Evolutionary conservation across 257 asterid genomes (phyloP).

Genomic region (Ballota nigra): DNA sequence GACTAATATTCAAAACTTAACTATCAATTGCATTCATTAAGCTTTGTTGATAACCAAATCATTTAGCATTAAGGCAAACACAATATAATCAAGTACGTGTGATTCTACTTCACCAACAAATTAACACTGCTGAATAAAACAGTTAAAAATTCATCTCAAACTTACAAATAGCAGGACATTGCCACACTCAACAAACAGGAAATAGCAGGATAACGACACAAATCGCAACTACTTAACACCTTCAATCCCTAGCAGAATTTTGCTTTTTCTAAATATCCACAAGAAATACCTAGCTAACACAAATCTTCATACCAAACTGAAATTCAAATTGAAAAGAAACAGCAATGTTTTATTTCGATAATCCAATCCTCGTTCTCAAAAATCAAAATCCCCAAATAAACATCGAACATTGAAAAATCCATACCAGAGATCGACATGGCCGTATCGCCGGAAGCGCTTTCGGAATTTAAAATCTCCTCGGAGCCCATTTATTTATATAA

Average conservation of each 20-base stretch:
- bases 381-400: conserved; percentile 11
- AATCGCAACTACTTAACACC: not conserved
- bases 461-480: conserved; percentile 18
- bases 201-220: not conserved
- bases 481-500: conserved; percentile 33
- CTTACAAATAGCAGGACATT: not conserved
- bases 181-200: conserved; percentile 4
- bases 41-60: not conserved
- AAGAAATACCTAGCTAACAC: conserved; percentile 10
- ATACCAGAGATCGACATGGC: conserved; percentile 51
- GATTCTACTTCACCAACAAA: not conserved
- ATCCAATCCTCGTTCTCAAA: not conserved
- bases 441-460: conserved; percentile 17
- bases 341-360: not conserved
- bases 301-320: not conserved
- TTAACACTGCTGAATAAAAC: not conserved
- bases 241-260: not conserved
- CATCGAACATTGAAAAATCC: not conserved
- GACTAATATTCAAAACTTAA: not conserved
- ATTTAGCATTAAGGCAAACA: not conserved
- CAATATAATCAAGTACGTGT: not conserved
- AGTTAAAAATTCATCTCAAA: not conserved
- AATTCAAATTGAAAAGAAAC: conserved; percentile 9
- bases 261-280: conserved; percentile 4
- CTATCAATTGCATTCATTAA: not conserved